phyloP scores from a whole-genome alignment of 192 early-diverging fungal species.

The Backusella circina region DNA sequence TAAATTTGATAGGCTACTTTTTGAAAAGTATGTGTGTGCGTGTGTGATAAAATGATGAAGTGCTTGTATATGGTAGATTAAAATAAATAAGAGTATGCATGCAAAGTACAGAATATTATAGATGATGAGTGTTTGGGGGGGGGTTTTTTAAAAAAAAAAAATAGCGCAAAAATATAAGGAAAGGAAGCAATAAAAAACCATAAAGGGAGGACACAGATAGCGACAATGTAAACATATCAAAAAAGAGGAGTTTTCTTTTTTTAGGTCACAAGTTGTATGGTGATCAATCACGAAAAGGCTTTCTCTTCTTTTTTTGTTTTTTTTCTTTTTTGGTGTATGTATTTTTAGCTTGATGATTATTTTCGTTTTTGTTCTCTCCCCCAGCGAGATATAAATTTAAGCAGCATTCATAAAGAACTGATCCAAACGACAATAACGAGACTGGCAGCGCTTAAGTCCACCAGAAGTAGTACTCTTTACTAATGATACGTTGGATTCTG shows the following conservation, averaged over 20 bases:
- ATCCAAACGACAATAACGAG: constrained; percentile 4
- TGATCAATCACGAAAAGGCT: constrained; percentile 2
- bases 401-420: constrained; percentile 1
- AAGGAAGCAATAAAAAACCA: not conserved
- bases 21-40: not conserved
- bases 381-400: not conserved
- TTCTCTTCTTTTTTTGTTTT: not conserved
- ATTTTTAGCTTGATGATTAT: not conserved
- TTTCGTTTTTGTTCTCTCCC: not conserved
- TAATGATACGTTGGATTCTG: not conserved
- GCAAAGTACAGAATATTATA: not conserved
- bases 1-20: not conserved
- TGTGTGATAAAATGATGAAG: not conserved
- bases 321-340: not conserved
- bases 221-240: not conserved
- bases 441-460: not conserved
- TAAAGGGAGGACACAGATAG: not conserved
- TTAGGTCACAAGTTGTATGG: not conserved
- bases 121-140: not conserved
- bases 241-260: not conserved
- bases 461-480: not conserved
- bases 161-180: not conserved
- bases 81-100: constrained; percentile 1
- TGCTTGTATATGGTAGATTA: not conserved
- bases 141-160: not conserved